phyloP scores from a whole-genome alignment of 2,329 filamentous ascomycete species.

The Trematosphaeria pertusa region DNA sequence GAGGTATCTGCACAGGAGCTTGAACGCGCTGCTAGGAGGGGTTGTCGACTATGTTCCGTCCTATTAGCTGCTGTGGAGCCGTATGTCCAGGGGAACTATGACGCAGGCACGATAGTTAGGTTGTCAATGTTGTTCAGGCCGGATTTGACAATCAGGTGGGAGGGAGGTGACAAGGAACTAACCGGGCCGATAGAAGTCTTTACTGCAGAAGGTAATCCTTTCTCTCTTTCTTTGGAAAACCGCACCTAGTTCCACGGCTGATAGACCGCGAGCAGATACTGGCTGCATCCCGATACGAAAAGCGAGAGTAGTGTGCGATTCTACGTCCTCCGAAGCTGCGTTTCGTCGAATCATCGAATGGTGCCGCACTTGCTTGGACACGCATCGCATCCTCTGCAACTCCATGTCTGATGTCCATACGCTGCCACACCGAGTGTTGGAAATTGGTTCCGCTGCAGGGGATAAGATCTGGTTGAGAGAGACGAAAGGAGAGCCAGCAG shows the following conservation, averaged over 20 bases:
- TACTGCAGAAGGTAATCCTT: no score
- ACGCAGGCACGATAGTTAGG: no score
- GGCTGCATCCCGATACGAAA: not conserved
- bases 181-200: no score
- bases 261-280: not conserved
- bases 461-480: constrained; percentile 4
- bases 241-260: no score
- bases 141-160: no score
- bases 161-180: no score
- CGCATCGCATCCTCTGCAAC: constrained; percentile 2
- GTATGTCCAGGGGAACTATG: not conserved
- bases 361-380: constrained; percentile 4
- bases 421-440: constrained; percentile 9
- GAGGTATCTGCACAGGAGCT: no score
- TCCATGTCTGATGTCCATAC: not conserved
- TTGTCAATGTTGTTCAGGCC: no score
- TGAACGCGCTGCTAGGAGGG: not conserved
- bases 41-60: not conserved
- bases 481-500: not conserved
- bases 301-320: not conserved
- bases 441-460: not conserved
- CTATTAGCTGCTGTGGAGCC: not conserved
- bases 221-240: no score
- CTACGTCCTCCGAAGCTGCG: constrained; percentile 1
- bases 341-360: not conserved